Base-by-base conservation (phyloP, 495 filamentous ascomycete species). In the Chaetomium cochliodes region DNA sequence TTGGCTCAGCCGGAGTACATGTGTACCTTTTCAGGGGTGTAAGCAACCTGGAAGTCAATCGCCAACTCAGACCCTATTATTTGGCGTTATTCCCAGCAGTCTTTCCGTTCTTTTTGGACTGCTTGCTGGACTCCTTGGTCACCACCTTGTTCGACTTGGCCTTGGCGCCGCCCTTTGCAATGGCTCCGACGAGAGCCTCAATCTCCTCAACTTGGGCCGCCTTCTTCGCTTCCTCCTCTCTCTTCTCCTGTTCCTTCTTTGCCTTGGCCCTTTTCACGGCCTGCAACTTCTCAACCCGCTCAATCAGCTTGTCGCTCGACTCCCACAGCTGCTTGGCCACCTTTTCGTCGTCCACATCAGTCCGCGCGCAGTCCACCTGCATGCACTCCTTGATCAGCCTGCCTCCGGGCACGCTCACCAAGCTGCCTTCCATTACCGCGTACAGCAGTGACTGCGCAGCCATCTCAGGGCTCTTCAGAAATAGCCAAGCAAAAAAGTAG, bases 391-490 rank as follows among this genome's bases (percentile, higher is more conserved):
- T 97, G 67, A 98, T 78, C 68, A 93, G 72, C 44, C 84, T 85
- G 30, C 91, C 92, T 1, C 86, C 89, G 20, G 74, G 67, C 5
- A 84, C 89, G 50, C 84, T 82, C 6, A 81, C 84, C 46, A 88
- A 82, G 16, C 80, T 79, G 30, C 81, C 85, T 37, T 96, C 93
- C 91, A 97, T 93, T 3, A 87, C 86, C 4, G 92, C 93, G 65
- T 84, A 87, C 46, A 98, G 74, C 49, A 98, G 87, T 47, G 90
- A 91, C 77, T 99, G 92, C 12, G 92, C 91, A 16, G 91, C 94
- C 74, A 89, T 86, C 41, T 86, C 75, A 0, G 92, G 81, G 51
- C 88, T 91, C 74, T 98, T 99, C 16, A 99, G 81, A 3, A 96
- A 73, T 44, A 98, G 70, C 91, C 93, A 99, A 79, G 88, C 90